Conservation (phyloP, 2,329 filamentous ascomycete genomes). For the Cercospora sojina region DNA sequence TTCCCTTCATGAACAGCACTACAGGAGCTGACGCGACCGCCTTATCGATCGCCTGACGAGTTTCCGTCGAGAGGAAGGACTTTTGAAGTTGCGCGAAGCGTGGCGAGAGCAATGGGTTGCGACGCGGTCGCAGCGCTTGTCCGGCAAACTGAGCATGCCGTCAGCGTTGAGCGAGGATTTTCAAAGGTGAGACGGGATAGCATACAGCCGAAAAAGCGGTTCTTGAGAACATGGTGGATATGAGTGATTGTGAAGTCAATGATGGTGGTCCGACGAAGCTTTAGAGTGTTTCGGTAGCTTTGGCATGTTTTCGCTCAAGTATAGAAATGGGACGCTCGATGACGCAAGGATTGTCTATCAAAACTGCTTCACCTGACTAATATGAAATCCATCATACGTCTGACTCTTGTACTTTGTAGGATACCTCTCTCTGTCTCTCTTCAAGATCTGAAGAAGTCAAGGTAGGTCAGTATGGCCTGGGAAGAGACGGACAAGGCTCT, state of each 20-base stretch:
- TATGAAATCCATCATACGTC: background rate
- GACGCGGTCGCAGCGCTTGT: slow-evolving; percentile 46
- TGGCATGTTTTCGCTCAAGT: slow-evolving; percentile 1
- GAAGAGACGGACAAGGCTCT: slow-evolving; percentile 21
- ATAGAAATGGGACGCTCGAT: background rate
- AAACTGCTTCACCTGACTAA: slow-evolving; percentile 3
- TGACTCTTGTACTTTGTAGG: background rate
- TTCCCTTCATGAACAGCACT: slow-evolving; percentile 99
- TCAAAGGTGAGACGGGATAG: background rate
- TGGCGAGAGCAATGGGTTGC: slow-evolving; percentile 42
- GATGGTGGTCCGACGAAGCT: background rate
- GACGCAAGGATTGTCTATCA: slow-evolving; percentile 10
- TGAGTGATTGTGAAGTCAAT: slow-evolving; percentile 7
- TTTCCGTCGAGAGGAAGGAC: slow-evolving; percentile 77
- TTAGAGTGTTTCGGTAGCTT: background rate
- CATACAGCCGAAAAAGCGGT: slow-evolving; percentile 33
- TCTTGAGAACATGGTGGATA: slow-evolving; percentile 34
- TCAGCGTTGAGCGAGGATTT: background rate
- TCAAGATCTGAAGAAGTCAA: background rate
- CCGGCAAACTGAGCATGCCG: slow-evolving; percentile 44
- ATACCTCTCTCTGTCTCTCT: background rate
- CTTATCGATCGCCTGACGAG: slow-evolving; percentile 80
- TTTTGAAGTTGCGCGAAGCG: slow-evolving; percentile 51
- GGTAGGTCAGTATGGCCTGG: slow-evolving; percentile 10
- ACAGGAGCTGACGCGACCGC: slow-evolving; percentile 85